Conservation (phyloP, 306 rosid genomes). For the Lotus japonicus region DNA sequence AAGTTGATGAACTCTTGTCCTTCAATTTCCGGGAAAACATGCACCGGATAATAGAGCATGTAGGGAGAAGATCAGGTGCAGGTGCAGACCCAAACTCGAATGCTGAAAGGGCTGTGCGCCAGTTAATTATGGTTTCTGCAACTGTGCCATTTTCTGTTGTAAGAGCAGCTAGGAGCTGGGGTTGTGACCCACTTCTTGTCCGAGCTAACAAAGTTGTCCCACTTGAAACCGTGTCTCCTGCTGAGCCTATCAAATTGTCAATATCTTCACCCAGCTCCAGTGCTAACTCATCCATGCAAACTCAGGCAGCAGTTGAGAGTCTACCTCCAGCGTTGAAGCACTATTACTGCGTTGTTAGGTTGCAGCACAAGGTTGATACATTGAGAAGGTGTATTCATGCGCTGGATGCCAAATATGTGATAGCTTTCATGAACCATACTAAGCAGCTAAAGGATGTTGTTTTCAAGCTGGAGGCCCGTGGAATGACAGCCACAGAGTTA, state of each 20-base stretch:
- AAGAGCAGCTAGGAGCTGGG: conserved; percentile 94
- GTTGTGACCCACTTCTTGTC: conserved; percentile 66
- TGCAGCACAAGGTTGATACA: conserved; percentile 86
- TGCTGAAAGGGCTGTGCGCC: conserved; percentile 51
- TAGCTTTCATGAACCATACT: conserved; percentile 91
- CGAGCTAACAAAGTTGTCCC: conserved; percentile 64
- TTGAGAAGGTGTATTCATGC: conserved; percentile 89
- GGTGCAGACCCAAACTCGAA: conserved; percentile 38
- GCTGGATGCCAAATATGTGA: conserved; percentile 75
- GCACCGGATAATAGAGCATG: conserved; percentile 90
- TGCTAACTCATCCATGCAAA: conserved; percentile 26
- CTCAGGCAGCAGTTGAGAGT: conserved; percentile 56
- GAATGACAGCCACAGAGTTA: conserved; percentile 70
- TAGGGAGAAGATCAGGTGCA: conserved; percentile 68
- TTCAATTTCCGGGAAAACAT: conserved; percentile 88
- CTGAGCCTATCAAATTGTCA: conserved; percentile 44
- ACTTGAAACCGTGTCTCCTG: conserved; percentile 50
- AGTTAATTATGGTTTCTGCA: conserved; percentile 78
- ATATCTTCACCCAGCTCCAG: conserved; percentile 21
- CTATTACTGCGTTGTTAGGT: conserved; percentile 64
- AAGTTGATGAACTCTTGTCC: conserved; percentile 84
- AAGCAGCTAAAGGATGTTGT: conserved; percentile 88
- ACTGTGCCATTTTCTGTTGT: conserved; percentile 88
- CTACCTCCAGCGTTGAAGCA: conserved; percentile 81
- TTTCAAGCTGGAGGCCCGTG: conserved; percentile 90